Conservation (phyloP, 2,329 filamentous ascomycete genomes). For the Diaporthe citriasiana region DNA sequence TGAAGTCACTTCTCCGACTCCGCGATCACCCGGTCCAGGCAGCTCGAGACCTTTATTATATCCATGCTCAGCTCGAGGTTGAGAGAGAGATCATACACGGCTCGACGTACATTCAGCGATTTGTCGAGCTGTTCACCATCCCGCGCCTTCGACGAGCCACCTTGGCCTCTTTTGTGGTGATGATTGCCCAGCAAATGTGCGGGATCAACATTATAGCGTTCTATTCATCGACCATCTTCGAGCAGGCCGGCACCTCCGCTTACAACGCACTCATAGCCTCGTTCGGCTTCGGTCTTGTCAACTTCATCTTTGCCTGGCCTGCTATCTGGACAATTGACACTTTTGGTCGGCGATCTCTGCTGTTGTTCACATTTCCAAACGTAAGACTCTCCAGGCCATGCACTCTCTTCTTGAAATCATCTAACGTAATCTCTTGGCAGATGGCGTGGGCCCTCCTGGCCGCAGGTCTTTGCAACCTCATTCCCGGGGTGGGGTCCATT, state of each 20-base stretch:
- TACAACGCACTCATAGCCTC: slow-evolving; percentile 58
- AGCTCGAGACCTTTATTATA: slow-evolving; percentile 74
- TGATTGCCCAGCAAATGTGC: slow-evolving; percentile 76
- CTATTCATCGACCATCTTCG: slow-evolving; percentile 63
- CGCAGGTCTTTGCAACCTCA: slow-evolving; percentile 68
- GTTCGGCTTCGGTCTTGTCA: slow-evolving; percentile 66
- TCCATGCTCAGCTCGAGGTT: slow-evolving; percentile 60
- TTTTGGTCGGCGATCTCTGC: slow-evolving; percentile 72
- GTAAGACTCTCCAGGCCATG: slow-evolving; percentile 53
- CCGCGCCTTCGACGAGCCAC: slow-evolving; percentile 73
- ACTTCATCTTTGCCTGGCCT: slow-evolving; percentile 76
- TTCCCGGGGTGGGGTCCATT: slow-evolving; percentile 48
- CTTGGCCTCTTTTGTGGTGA: slow-evolving; percentile 76
- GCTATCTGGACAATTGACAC: slow-evolving; percentile 78
- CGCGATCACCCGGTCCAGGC: slow-evolving; percentile 72
- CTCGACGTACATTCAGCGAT: slow-evolving; percentile 64
- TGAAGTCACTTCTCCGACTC: slow-evolving; percentile 67
- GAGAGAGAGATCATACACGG: slow-evolving; percentile 51
- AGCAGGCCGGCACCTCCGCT: slow-evolving; percentile 55
- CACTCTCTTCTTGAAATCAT: neutral
- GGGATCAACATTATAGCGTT: slow-evolving; percentile 68
- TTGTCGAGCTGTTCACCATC: slow-evolving; percentile 70
- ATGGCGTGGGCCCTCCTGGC: slow-evolving; percentile 72
- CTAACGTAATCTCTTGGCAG: slow-evolving; percentile 45
- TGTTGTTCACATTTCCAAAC: slow-evolving; percentile 76